Conservation (phyloP, 352 stramenopile species). For the Globisporangium heterothallicum region DNA sequence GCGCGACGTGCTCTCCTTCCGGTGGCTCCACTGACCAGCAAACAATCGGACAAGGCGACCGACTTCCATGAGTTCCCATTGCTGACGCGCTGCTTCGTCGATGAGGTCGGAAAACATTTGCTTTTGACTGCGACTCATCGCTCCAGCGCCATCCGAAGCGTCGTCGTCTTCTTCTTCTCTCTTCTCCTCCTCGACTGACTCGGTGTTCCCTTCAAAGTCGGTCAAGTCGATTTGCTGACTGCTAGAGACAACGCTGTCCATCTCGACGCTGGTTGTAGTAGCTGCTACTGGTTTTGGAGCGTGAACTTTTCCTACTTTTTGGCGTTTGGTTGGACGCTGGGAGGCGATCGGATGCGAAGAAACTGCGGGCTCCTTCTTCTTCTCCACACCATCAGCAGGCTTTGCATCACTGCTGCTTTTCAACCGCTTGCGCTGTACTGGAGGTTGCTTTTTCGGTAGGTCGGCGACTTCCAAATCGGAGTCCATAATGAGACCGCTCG, state of each 20-base stretch:
- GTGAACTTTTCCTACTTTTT: no score
- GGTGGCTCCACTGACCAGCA: constrained; percentile 45
- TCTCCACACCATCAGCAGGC: not conserved
- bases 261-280: no score
- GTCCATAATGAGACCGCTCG: no score
- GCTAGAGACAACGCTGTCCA: no score
- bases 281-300: no score
- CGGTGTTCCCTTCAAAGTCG: not conserved
- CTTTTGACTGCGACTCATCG: constrained; percentile 17
- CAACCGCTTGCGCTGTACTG: not conserved
- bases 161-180: constrained; percentile 23
- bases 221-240: no score
- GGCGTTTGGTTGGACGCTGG: no score
- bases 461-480: not conserved
- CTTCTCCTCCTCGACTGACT: not conserved
- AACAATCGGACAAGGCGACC: constrained; percentile 79
- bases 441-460: not conserved
- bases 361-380: not conserved
- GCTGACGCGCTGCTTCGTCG: constrained; percentile 63
- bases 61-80: constrained; percentile 76
- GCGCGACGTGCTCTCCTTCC: constrained; percentile 45
- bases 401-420: not conserved
- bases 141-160: constrained; percentile 8
- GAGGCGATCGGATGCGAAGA: no score
- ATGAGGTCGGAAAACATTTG: constrained; percentile 72